These are phyloP conservation scores for Citrullus amarus DNA, from an alignment of 306 rosid species.

Conservation along the genomic window DNA sequence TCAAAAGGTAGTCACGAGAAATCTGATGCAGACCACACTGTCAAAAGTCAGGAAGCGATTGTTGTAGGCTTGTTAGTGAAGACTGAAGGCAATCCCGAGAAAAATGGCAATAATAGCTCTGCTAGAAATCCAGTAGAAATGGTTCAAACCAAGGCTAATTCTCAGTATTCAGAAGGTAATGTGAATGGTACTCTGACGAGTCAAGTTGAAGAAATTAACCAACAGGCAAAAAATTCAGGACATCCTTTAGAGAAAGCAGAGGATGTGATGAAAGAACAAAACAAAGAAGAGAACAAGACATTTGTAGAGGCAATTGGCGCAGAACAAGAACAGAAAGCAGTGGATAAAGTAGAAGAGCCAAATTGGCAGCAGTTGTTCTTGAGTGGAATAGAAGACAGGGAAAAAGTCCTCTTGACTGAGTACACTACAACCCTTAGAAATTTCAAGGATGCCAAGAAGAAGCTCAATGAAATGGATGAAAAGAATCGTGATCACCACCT, in stretches of 20 bases:
- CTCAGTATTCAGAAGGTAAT: neutral
- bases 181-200: neutral
- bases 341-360: conserved; percentile 47
- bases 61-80: neutral
- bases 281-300: conserved; percentile 14
- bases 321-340: conserved; percentile 16
- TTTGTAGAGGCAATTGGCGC: conserved; percentile 14
- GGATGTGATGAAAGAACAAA: conserved; percentile 15
- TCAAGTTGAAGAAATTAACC: neutral
- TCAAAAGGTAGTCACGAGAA: neutral
- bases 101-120: neutral
- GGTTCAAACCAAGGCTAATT: neutral
- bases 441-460: conserved; percentile 75
- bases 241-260: conserved; percentile 10
- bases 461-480: conserved; percentile 47
- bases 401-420: conserved; percentile 50
- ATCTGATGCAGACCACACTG: neutral
- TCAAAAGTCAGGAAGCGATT: neutral
- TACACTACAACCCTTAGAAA: conserved; percentile 72
- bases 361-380: conserved; percentile 62
- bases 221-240: neutral
- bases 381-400: conserved; percentile 60
- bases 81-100: neutral
- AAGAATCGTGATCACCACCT: conserved; percentile 22
- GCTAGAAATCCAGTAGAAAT: neutral